Percentiles rank a stretch among this genome's conserved stretches.
Evolutionary conservation across 257 asterid species (phyloP).

Genomic region (Paraleonurus japonicus): DNA sequence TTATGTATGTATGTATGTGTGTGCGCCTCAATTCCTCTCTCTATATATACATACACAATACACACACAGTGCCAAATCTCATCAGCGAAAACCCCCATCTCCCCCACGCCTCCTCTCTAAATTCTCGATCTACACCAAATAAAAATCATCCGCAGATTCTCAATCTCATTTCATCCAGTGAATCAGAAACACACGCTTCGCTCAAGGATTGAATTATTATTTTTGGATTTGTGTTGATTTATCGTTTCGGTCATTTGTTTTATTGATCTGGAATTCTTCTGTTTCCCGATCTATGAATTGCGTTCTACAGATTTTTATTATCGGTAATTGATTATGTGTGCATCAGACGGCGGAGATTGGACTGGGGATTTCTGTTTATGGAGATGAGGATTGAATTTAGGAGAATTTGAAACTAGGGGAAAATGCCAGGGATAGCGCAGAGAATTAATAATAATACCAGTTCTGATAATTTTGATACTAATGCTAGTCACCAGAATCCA

Average conservation of each 20-base stretch:
- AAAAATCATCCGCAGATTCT: constrained; percentile 39
- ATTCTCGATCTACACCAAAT: constrained; percentile 55
- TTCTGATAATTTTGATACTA: constrained; percentile 28
- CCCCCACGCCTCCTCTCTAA: constrained; percentile 41
- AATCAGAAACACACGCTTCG: constrained; percentile 25
- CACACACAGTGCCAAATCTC: constrained; percentile 45
- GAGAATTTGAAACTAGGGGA: constrained; percentile 37
- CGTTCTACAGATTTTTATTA: constrained; percentile 17
- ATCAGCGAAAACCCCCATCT: constrained; percentile 49
- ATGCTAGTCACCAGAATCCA: constrained; percentile 32
- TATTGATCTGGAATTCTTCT: constrained; percentile 37
- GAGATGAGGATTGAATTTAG: constrained; percentile 46
- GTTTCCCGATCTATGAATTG: constrained; percentile 39
- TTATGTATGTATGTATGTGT: constrained; percentile 10
- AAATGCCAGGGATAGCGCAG: constrained; percentile 86
- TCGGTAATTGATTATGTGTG: constrained; percentile 28
- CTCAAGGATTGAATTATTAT: constrained; percentile 9
- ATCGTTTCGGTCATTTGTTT: constrained; percentile 24
- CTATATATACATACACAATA: constrained; percentile 26
- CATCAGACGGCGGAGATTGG: constrained; percentile 38
- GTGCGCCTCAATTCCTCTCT: constrained; percentile 21
- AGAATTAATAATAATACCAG: constrained; percentile 36
- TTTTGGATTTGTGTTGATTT: constrained; percentile 9
- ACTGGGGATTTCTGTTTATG: constrained; percentile 16
- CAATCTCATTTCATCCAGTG: constrained; percentile 29